Base-by-base conservation (phyloP, 192 early-diverging fungal species). In the Oehlia diaphana region DNA sequence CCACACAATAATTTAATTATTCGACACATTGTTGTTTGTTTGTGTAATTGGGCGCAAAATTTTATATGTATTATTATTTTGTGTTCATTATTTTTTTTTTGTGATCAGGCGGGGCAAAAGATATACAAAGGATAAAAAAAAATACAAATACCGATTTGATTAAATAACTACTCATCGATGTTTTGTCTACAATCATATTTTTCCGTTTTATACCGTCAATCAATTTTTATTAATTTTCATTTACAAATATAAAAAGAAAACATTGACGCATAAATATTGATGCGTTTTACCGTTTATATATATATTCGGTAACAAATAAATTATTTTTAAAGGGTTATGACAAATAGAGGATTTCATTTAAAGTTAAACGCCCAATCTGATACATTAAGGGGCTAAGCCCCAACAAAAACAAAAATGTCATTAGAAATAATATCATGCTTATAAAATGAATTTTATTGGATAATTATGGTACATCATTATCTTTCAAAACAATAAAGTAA, bases 1-100 rank as follows among this genome's bases (percentile, higher is more conserved):
- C n/a, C 12, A 13, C 23, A 31, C 10, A 28, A 31, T 65, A 13
- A 65, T 23, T 12, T 31, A 12, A 6, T 65, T 28, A 65, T 23
- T 28, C 64, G 64, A 65, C 13, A 50, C 49, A 65, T 65, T 65
- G 9, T 65, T 65, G 64, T 65, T 65, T 65, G 64, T 65, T 65
- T 65, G 64, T 65, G 64, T n/a, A 28, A 13, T 31, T 65, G 64
- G 64, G 49, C 49, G 49, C 49, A 14, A 50, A 26, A 50, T 50
- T 50, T 31, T 14, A 14, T 16, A 14, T 50, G 13, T 14, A 50
- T 49, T 49, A 13, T 49, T 49, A 37, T 37, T 37, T 37, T 37
- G 47, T 49, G 47, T 49, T 49, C 47, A 37, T 37, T 37, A 37
- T 37, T 37, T 37, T 37, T 26, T 37, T 44, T 16, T 53, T 53